Evolutionary conservation across 345 rosid species (phyloP).

Genomic region (Dimocarpus longan): DNA sequence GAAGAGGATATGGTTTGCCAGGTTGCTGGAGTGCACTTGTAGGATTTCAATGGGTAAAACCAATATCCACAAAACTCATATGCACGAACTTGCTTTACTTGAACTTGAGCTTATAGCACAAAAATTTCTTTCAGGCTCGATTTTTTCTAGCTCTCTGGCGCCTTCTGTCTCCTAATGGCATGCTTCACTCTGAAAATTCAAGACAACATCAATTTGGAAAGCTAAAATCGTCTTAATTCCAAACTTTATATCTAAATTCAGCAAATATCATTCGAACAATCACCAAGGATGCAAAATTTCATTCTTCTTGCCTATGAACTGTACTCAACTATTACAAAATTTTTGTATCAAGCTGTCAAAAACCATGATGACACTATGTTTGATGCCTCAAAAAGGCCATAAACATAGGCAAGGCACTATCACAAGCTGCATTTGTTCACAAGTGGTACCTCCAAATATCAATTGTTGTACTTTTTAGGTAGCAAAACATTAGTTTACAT

Average conservation of each 20-base stretch:
- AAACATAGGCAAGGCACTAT: too few species aligned
- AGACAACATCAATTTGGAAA: background rate
- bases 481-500: background rate
- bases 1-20: slow-evolving; percentile 62
- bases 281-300: too few species aligned
- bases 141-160: slow-evolving; percentile 9
- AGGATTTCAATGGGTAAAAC: slow-evolving; percentile 79
- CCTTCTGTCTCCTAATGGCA: slow-evolving; percentile 12
- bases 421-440: too few species aligned
- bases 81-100: background rate
- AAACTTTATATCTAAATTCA: too few species aligned
- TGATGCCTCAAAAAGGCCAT: too few species aligned
- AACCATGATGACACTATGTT: too few species aligned
- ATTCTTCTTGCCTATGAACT: too few species aligned
- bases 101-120: background rate
- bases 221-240: background rate
- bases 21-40: slow-evolving; percentile 72
- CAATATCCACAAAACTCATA: slow-evolving; percentile 7
- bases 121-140: slow-evolving; percentile 45
- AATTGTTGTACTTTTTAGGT: too few species aligned
- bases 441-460: too few species aligned
- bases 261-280: too few species aligned
- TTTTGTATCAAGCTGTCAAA: too few species aligned
- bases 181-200: background rate
- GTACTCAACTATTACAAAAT: too few species aligned